Evolutionary conservation across 2,329 filamentous ascomycete genomes (phyloP), one percentile per base, ranked within the genome.

Genomic region (Calonectria pseudoturangicola): DNA sequence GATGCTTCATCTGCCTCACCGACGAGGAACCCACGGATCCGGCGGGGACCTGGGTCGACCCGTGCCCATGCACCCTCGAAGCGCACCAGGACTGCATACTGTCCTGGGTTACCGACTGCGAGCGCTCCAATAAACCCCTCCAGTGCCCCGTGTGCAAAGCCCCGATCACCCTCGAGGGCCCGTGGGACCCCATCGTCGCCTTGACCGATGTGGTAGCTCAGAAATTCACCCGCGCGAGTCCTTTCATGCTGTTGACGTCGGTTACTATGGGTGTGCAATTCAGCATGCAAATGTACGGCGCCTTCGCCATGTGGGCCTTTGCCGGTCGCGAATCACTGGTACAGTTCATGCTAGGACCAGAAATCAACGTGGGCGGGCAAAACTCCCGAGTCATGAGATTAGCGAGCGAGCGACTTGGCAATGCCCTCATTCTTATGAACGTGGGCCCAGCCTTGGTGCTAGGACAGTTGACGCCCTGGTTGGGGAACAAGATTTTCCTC

Each of bases 31-130:
- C 91, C 47, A 84, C 82, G 12, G 83, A 85, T 25, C 80, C 87
- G 10, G 87, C 89, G 4, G 82, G 85, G 56, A 83, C 86, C 68
- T 99, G 97, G 96, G 92, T 95, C 54, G 94, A 93, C 68, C 96
- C 97, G 2, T 99, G 97, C 82, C 93, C 93, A 0, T 99, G 97
- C 84, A 95, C 94, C 15, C 88, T 99, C 47, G 94, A 94, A 69
- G 97, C 96, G 1, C 97, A 99, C 82, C 95, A 98, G 83, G 90
- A 92, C 73, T 98, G 96, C 82, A 89, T 98, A 76, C 88, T 98
- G 47, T 93, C 95, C 79, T 99, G 96, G 96, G 93, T 98, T 21
- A 93, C 94, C n/a, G 95, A 98, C 81, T 91, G 95, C 81, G 95
- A 98, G 84, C 89, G 84, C 72, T 84, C 89, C 81, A 82, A 87